A percentile compares a stretch with the other conserved stretches of the same genome.
Conservation (phyloP, 306 rosid genomes). For the Cicer cuneatum region DNA sequence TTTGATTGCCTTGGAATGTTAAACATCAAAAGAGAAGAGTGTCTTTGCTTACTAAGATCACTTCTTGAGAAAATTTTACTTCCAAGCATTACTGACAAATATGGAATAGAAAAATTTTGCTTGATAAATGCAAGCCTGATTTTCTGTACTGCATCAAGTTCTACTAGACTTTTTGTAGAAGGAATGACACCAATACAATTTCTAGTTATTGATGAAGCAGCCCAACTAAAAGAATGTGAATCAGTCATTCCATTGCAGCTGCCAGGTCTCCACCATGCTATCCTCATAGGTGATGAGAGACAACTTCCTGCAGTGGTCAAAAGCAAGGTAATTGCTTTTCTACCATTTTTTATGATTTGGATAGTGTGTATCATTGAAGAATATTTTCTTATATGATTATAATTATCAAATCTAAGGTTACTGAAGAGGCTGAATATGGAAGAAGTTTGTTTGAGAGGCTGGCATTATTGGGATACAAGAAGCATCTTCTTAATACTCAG, state of each 20-base stretch:
- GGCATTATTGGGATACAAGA: slow-evolving; percentile 45
- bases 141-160: slow-evolving; percentile 57
- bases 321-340: slow-evolving; percentile 57
- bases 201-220: slow-evolving; percentile 69
- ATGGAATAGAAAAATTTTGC: slow-evolving; percentile 17
- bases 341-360: slow-evolving; percentile 14
- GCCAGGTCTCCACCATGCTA: slow-evolving; percentile 49
- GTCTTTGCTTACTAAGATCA: slow-evolving; percentile 27
- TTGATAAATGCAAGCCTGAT: slow-evolving; percentile 49
- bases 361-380: neutral
- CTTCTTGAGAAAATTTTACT: slow-evolving; percentile 32
- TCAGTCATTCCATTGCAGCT: slow-evolving; percentile 64
- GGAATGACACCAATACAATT: slow-evolving; percentile 16
- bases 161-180: slow-evolving; percentile 44
- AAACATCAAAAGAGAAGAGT: slow-evolving; percentile 19
- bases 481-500: slow-evolving; percentile 52
- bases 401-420: slow-evolving; percentile 32
- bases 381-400: neutral
- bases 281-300: slow-evolving; percentile 66
- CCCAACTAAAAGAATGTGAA: slow-evolving; percentile 69
- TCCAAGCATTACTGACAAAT: slow-evolving; percentile 8
- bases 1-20: slow-evolving; percentile 4
- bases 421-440: slow-evolving; percentile 53
- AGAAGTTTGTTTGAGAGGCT: slow-evolving; percentile 63
- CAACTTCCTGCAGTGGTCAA: slow-evolving; percentile 69